Base-by-base conservation (phyloP, 2,329 filamentous ascomycete species). In the Fusarium mundagurra region DNA sequence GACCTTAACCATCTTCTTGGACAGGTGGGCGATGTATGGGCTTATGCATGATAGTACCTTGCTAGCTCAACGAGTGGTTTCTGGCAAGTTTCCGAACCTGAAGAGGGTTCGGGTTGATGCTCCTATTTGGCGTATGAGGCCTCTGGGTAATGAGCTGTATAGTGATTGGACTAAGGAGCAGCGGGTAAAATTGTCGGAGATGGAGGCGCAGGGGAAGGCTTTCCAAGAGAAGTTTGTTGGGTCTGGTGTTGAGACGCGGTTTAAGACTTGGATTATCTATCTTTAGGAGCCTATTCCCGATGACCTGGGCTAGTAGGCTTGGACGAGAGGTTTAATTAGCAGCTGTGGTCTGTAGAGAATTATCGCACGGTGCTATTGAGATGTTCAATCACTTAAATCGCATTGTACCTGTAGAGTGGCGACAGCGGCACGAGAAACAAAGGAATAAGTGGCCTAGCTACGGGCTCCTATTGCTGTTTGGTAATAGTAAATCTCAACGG, bases 141-240 rank as follows among this genome's bases (percentile, higher is more conserved):
- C 50, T 11, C 5, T 12, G n/a, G 14, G 50, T 20, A 4, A 53
- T n/a, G n/a, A n/a, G n/a, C n/a, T n/a, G n/a, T n/a, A n/a, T n/a
- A n/a, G n/a, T n/a, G n/a, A n/a, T n/a, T n/a, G n/a, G n/a, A n/a
- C n/a, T n/a, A n/a, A n/a, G n/a, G n/a, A n/a, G 27, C 10, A 57
- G 6, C 8, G 3, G 22, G 7, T 6, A 8, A 34, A 44, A 17
- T 18, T 38, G 22, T 62, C 47, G 7, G 29, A 22, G 2, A 22
- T 31, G 18, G 11, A n/a, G 4, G 10, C 5, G 1, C 36, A 24
- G 0, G 8, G 12, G 13, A 11, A 12, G 6, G 41, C 8, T 6
- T 16, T 48, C 2, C 17, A 29, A 11, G 10, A 16, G 43, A 11
- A 1, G 5, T 64, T 64, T 29, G 10, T 11, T 6, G 34, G 29